phyloP scores from a whole-genome alignment of 1,284 basidiomycete species.

The Ganoderma boninense region DNA sequence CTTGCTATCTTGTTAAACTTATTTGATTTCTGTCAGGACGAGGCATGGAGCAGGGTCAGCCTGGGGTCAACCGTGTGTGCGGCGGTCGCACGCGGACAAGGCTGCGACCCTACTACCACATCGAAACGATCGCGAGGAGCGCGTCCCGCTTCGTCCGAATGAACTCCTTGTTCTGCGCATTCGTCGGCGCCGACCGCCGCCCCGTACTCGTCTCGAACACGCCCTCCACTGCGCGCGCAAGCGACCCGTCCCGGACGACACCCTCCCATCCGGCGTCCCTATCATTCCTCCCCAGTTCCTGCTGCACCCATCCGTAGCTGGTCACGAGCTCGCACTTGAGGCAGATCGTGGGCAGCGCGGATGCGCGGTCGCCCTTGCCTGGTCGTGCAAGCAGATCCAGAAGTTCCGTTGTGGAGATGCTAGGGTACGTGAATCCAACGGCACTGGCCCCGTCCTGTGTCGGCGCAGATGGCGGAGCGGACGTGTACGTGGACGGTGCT shows the following conservation, averaged over 20 bases:
- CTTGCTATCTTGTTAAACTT: background rate
- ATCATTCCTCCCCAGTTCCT: constrained; percentile 38
- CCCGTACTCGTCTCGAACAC: constrained; percentile 36
- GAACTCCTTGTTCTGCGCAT: constrained; percentile 22
- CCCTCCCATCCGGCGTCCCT: constrained; percentile 56
- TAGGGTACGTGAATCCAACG: constrained; percentile 29
- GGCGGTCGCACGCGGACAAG: background rate
- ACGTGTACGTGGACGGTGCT: constrained; percentile 9
- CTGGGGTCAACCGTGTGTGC: background rate
- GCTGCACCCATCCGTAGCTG: constrained; percentile 56
- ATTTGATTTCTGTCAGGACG: background rate
- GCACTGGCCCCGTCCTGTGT: constrained; percentile 28
- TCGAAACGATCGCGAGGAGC: constrained; percentile 28
- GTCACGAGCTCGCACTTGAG: constrained; percentile 58
- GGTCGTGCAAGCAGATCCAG: constrained; percentile 42
- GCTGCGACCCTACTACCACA: constrained; percentile 22
- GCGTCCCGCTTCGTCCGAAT: constrained; percentile 25
- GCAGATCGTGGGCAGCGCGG: constrained; percentile 25
- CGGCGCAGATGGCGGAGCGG: constrained; percentile 9
- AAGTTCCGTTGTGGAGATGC: constrained; percentile 44
- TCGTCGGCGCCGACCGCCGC: constrained; percentile 9
- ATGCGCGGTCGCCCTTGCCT: constrained; percentile 24
- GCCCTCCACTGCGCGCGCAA: constrained; percentile 44
- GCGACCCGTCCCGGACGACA: constrained; percentile 44
- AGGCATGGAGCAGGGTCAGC: background rate